These are phyloP conservation scores for Botryotinia narcissicola DNA, from an alignment of 2,329 filamentous ascomycete species.

Conservation along the genomic window DNA sequence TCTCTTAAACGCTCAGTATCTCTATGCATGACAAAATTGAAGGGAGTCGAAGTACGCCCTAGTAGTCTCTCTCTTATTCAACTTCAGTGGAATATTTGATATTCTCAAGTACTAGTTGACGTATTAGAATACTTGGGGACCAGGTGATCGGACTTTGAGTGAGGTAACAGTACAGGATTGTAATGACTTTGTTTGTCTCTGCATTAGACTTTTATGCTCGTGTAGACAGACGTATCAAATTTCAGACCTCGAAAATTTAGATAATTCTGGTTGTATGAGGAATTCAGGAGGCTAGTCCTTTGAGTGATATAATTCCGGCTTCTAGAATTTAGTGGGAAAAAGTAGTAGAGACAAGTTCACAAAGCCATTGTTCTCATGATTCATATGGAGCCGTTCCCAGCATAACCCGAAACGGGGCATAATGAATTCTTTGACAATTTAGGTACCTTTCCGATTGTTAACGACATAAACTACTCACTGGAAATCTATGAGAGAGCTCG, in stretches of 20 bases:
- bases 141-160: not conserved
- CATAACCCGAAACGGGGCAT: not conserved
- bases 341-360: not conserved
- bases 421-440: conserved; percentile 1
- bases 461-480: too few species aligned
- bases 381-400: not conserved
- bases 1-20: not conserved
- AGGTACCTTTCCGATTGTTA: not conserved
- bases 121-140: not conserved
- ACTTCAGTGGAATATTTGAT: not conserved
- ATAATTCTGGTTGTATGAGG: not conserved
- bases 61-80: not conserved
- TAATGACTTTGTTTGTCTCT: not conserved
- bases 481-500: not conserved
- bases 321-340: not conserved
- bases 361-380: conserved; percentile 1
- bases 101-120: too few species aligned
- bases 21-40: not conserved
- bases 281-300: not conserved
- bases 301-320: not conserved
- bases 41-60: not conserved
- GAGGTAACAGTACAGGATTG: not conserved
- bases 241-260: not conserved
- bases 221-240: not conserved
- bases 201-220: not conserved